Percentiles rank a stretch among this genome's conserved stretches.
These are phyloP conservation scores for Pseudocercospora macadamiae DNA, from an alignment of 2,329 filamentous ascomycete species.

Conservation along the genomic window DNA sequence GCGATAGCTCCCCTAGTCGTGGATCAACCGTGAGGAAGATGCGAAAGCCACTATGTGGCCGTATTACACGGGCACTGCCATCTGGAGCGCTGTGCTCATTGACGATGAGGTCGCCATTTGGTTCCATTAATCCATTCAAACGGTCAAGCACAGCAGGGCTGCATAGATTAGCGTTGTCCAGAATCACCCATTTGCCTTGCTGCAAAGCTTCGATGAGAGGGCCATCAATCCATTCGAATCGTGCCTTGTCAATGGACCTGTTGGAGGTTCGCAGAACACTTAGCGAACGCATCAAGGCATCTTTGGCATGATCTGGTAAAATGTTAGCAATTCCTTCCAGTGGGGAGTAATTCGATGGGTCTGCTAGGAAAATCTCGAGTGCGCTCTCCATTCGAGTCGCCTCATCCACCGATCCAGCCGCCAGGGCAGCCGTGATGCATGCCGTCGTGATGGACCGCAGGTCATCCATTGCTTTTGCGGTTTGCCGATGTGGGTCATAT, in stretches of 20 bases:
- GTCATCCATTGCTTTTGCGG: slow-evolving; percentile 21
- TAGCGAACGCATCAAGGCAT: slow-evolving; percentile 15
- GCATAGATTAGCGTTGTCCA: slow-evolving; percentile 97
- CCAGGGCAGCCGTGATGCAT: slow-evolving; percentile 20
- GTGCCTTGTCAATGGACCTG: slow-evolving; percentile 66
- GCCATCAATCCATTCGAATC: slow-evolving; percentile 96
- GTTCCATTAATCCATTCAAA: slow-evolving; percentile 91
- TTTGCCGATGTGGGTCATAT: slow-evolving; percentile 71
- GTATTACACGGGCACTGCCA: slow-evolving; percentile 77
- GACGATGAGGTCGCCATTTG: slow-evolving; percentile 82
- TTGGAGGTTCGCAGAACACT: slow-evolving; percentile 12
- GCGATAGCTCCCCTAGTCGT: slow-evolving; percentile 86
- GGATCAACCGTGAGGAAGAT: slow-evolving; percentile 95
- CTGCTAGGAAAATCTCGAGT: slow-evolving; percentile 8
- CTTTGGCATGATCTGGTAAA: slow-evolving; percentile 11
- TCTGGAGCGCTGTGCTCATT: slow-evolving; percentile 88
- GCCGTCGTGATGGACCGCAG: slow-evolving; percentile 19
- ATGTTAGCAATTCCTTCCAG: slow-evolving; percentile 7
- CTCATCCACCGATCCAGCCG: slow-evolving; percentile 11
- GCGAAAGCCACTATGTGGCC: slow-evolving; percentile 82
- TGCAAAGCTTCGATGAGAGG: slow-evolving; percentile 85
- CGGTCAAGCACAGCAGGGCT: slow-evolving; percentile 92
- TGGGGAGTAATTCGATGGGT: not conserved
- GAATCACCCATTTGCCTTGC: slow-evolving; percentile 85
- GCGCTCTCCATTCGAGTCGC: slow-evolving; percentile 14